Conservation (phyloP, 1,284 basidiomycete species). For the Melampsora occidentalis region DNA sequence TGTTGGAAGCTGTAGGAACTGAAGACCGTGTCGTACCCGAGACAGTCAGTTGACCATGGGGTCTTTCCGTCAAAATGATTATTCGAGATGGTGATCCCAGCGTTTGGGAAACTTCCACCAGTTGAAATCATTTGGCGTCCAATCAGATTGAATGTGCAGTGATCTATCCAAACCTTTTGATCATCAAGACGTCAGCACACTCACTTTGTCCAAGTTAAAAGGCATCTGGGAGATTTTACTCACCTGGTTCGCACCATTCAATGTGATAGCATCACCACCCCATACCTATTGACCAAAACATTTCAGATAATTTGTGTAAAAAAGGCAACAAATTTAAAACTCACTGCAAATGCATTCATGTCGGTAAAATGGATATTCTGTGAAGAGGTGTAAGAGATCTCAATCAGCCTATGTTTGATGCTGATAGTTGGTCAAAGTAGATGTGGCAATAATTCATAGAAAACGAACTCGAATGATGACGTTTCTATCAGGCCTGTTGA, state of each 20-base stretch:
- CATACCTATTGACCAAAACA: conserved; percentile 22
- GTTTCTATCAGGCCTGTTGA: not conserved
- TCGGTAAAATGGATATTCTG: conserved; percentile 2
- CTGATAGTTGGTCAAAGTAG: not conserved
- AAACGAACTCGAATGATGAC: conserved; percentile 1
- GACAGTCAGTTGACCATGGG: conserved; percentile 35
- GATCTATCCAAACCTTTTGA: conserved; percentile 42
- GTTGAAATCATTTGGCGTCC: conserved; percentile 41
- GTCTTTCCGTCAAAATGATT: conserved; percentile 37
- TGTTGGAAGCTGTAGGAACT: not conserved
- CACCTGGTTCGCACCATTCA: conserved; percentile 22
- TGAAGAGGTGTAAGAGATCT: not conserved
- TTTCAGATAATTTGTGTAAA: not conserved
- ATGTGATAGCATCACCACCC: conserved; percentile 36
- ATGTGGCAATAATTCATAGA: not conserved
- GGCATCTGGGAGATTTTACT: not conserved
- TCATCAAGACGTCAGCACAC: not conserved
- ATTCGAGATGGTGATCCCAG: conserved; percentile 24
- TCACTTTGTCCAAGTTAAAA: not conserved
- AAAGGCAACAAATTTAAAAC: not conserved
- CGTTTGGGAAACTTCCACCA: not conserved
- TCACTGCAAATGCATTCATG: not conserved
- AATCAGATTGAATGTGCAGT: conserved; percentile 39
- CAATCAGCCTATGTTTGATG: conserved; percentile 21
- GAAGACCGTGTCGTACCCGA: conserved; percentile 12